Evolutionary conservation across 768 basidiomycete genomes (phyloP), one percentile per base, ranked within the genome.

Genomic region (Suillus discolor): DNA sequence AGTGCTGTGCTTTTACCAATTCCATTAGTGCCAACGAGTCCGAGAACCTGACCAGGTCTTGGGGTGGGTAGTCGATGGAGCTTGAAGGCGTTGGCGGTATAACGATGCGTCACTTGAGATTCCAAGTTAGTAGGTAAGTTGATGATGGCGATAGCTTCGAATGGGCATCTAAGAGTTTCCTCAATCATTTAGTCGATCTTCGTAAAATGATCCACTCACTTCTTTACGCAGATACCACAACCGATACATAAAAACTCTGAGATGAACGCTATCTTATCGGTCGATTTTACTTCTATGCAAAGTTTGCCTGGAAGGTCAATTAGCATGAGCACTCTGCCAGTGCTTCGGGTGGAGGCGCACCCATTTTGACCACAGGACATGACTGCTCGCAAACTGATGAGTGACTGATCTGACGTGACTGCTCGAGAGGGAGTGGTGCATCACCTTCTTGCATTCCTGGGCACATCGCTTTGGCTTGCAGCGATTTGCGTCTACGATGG

Each of bases 181-280:
- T 65, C 36, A 69, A 65, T 28, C 45, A 62, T 15, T 31, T 38
- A 9, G 41, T 34, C 6, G 49, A 66, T 62, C 59, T 23, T 47
- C 16, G 4, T 0, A 44, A 39, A 49, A 53, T 20, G 41, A 59
- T 34, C 25, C 39, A 81, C 91, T 76, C 74, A 97, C 97, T 98
- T 99, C 82, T 99, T 98, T 41, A 98, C 96, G 77, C 97, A 99
- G 74, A 99, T 99, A 92, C 97, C 97, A 79, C 97, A 99, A 72
- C 97, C 97, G 67, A 99, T 99, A 77, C 97, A 99, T 63, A 99
- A 84, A 77, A 97, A 96, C 78, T 99, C 97, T 34, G 97, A 99
- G 80, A 99, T 93, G 85, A 96, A 98, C 2, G 97, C 92, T 79
- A 99, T 97, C 84, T 98, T 98, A 81, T 97, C 96, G 9, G 89